phyloP scores from a whole-genome alignment of 1,139 yeast species.

The Lodderomyces margitis region DNA sequence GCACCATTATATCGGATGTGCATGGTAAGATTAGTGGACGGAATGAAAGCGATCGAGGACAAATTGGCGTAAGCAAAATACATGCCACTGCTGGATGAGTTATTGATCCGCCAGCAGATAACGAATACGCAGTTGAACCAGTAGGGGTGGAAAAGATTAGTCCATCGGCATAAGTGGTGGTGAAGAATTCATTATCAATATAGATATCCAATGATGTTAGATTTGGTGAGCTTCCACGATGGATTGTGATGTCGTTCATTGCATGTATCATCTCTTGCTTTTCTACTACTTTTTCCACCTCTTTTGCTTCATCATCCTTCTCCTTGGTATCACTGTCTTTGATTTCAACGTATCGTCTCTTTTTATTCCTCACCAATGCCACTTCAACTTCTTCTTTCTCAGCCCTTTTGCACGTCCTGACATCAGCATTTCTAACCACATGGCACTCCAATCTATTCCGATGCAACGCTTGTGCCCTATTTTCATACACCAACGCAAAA shows the following conservation, averaged over 20 bases:
- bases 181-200: slow-evolving; percentile 77
- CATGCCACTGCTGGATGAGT: slow-evolving; percentile 88
- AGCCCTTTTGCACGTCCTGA: slow-evolving; percentile 4
- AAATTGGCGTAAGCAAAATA: slow-evolving; percentile 80
- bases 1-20: slow-evolving; percentile 64
- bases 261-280: slow-evolving; percentile 54
- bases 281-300: background rate
- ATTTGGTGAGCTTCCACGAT: slow-evolving; percentile 87
- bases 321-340: background rate
- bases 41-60: slow-evolving; percentile 84
- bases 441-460: slow-evolving; percentile 78
- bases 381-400: slow-evolving; percentile 1
- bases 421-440: slow-evolving; percentile 43
- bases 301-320: too few species aligned
- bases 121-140: slow-evolving; percentile 91
- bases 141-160: slow-evolving; percentile 85
- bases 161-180: slow-evolving; percentile 93
- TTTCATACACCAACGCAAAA: slow-evolving; percentile 62
- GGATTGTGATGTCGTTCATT: slow-evolving; percentile 87
- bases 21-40: slow-evolving; percentile 82
- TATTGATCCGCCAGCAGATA: slow-evolving; percentile 89
- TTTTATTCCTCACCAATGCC: slow-evolving; percentile 5
- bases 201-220: slow-evolving; percentile 77
- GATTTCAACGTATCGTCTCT: background rate
- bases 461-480: slow-evolving; percentile 69